Percentiles rank a stretch among this genome's conserved stretches.
Conservation (phyloP, 1,284 basidiomycete species). For the Malassezia psittaci region DNA sequence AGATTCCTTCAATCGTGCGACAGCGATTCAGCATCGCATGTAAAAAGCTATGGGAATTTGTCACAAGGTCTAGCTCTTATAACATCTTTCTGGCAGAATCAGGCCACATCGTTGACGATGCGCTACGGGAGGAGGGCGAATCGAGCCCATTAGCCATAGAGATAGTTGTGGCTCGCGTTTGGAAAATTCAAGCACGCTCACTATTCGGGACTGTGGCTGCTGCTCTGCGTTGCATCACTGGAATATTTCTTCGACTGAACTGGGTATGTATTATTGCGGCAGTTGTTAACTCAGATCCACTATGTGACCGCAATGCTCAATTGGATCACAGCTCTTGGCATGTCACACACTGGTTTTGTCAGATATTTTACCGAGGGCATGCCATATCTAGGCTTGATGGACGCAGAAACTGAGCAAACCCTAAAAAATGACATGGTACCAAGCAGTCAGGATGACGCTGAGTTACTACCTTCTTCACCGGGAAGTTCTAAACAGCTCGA, state of each 20-base stretch:
- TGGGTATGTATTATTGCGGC: background rate
- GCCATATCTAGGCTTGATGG: background rate
- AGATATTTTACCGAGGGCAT: background rate
- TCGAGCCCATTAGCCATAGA: background rate
- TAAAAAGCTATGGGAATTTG: conserved; percentile 5
- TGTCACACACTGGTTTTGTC: conserved; percentile 8
- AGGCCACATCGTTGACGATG: conserved; percentile 1
- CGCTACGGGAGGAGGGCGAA: background rate
- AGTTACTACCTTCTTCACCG: background rate
- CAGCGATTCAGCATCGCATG: background rate
- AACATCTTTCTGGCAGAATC: conserved; percentile 8
- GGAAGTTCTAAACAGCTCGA: background rate
- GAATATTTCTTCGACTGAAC: conserved; percentile 21
- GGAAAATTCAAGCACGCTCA: conserved; percentile 18
- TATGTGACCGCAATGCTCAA: conserved; percentile 20
- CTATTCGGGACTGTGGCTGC: conserved; percentile 22
- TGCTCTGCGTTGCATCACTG: conserved; percentile 20
- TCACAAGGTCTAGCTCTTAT: conserved; percentile 7
- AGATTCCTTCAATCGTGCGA: background rate
- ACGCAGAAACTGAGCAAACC: background rate
- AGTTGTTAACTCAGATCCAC: conserved; percentile 6
- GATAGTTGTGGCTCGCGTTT: background rate
- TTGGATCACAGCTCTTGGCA: conserved; percentile 10
- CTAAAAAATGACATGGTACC: background rate
- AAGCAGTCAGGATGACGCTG: conserved; percentile 1